Evolutionary conservation across 306 rosid species (phyloP).

Genomic region (Dryas drummondii): DNA sequence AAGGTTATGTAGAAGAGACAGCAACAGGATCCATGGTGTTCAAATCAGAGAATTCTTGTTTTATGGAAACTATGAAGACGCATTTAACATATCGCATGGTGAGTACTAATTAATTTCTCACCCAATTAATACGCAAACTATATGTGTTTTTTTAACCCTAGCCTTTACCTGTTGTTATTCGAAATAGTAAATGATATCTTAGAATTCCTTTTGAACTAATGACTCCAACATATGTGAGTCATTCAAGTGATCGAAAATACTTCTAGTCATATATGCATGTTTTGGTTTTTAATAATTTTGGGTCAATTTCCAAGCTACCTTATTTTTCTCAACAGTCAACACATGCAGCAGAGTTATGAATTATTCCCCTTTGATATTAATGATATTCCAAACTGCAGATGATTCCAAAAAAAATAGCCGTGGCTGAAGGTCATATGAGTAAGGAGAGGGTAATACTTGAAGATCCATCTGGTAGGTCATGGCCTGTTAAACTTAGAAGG

Average conservation of each 20-base stretch:
- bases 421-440: not conserved
- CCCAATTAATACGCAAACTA: not conserved
- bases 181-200: not conserved
- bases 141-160: not conserved
- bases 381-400: not conserved
- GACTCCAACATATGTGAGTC: too few species aligned
- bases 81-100: not conserved
- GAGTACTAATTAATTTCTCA: not conserved
- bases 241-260: too few species aligned
- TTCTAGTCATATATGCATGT: too few species aligned
- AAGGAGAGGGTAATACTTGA: not conserved
- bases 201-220: too few species aligned
- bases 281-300: too few species aligned
- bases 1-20: not conserved
- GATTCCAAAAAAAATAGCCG: not conserved
- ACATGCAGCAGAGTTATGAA: too few species aligned
- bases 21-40: not conserved
- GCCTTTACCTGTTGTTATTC: not conserved
- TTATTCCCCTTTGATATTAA: not conserved
- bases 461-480: not conserved
- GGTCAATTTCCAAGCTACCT: too few species aligned
- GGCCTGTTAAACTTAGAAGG: not conserved
- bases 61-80: not conserved
- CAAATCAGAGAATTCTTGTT: slow-evolving; percentile 11
- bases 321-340: too few species aligned